Conservation (phyloP, 2,329 filamentous ascomycete genomes). For the Diplodia seriata region DNA sequence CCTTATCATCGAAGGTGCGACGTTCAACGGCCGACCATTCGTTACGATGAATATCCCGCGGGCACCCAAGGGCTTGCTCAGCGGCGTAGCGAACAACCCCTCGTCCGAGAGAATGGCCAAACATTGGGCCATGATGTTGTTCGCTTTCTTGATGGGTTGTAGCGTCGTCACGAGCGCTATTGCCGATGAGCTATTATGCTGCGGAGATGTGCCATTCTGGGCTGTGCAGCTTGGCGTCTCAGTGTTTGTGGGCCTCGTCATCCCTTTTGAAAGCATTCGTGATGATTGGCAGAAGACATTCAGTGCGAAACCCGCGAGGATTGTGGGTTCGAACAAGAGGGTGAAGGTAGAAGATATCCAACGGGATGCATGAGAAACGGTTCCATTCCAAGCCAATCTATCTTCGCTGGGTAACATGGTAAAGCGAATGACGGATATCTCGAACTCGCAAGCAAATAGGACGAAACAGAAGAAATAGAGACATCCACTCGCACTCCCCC, state of each 20-base stretch:
- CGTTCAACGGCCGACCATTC: neutral
- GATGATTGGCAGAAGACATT: neutral
- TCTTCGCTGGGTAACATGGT: neutral
- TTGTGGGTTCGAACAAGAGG: neutral
- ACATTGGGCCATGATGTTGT: too few species aligned
- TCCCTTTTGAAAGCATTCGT: neutral
- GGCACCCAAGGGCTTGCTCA: neutral
- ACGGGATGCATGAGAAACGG: neutral
- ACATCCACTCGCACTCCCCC: too few species aligned
- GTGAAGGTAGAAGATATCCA: neutral
- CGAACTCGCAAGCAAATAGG: neutral
- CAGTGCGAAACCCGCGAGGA: neutral
- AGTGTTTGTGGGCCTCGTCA: neutral
- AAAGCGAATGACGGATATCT: slow-evolving; percentile 19
- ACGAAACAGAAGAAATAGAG: neutral
- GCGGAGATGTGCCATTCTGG: too few species aligned
- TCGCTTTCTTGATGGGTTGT: neutral
- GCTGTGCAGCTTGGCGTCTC: too few species aligned
- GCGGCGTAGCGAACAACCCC: neutral
- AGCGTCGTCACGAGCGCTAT: too few species aligned
- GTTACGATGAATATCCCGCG: neutral
- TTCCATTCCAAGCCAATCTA: neutral
- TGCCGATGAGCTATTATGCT: too few species aligned
- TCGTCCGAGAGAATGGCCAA: neutral
- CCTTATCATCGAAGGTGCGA: neutral